Base-by-base conservation (phyloP, 345 rosid genomes). In the Orychophragmus violaceus region DNA sequence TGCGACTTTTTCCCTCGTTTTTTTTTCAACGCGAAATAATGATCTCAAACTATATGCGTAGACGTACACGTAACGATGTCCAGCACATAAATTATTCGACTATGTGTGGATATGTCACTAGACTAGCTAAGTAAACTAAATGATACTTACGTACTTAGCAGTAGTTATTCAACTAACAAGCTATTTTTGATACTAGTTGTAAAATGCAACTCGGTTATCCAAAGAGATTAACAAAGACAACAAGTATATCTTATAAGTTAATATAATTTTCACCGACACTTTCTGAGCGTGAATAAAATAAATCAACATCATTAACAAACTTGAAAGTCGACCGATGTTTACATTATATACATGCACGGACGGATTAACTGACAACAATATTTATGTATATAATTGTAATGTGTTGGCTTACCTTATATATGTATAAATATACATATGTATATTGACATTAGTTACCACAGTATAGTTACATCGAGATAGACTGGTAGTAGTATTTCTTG, bases 201-300 rank as follows among this genome's bases (percentile, higher is more conserved):
- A 52, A 35, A 53, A 46, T 59, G 23, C 57, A 62, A 53, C 23
- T 14, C 46, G 28, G 27, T 45, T 35, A 46, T 25, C 39, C 28
- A 6, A 33, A 33, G 18, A 35, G 59, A 53, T 9, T 28, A 70
- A 30, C 48, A 29, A 62, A 70, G 76, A 64, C 70, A 64, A 46
- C 53, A 46, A 28, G 2, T 46, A 53, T 48, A 55, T 63, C 10
- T 46, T 13, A 64, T 46, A 55, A 45, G 17, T 46, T 46, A 46
- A 3, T n/a, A 32, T 46, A 10, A 56, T 25, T 35, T 71, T 56
- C 65, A 56, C 70, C 65, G 53, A 72, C 76, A 49, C 44, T 56
- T 63, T 63, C 10, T 25, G 25, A 48, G 52, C 33, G 45, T 24
- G 11, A 63, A 48, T 71, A 16, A 46, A 24, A 9, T 36, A 45